These are phyloP conservation scores for Rhodotorula graminis DNA, from an alignment of 768 basidiomycete species.

Conservation along the genomic window DNA sequence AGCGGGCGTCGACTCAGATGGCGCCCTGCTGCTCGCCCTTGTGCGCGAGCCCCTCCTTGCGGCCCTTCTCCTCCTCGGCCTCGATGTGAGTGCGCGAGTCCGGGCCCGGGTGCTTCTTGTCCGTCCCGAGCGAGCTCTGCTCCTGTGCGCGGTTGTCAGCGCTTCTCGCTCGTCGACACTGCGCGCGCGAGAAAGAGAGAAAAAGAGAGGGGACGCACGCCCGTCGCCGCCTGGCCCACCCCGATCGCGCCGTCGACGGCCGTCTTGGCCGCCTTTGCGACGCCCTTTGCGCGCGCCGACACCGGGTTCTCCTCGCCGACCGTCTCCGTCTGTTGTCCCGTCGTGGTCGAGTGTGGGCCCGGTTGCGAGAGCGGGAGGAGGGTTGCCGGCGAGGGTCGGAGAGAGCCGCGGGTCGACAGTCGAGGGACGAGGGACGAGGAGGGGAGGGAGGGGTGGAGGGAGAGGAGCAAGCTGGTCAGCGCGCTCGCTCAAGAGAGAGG, in stretches of 20 bases:
- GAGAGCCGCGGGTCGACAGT: not conserved
- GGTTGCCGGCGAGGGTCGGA: not conserved
- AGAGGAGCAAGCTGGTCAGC: not conserved
- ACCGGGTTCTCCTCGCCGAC: slow-evolving; percentile 9
- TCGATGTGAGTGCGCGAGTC: not conserved
- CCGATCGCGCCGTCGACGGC: slow-evolving; percentile 3
- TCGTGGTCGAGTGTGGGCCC: not conserved
- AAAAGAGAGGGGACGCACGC: slow-evolving; percentile 9
- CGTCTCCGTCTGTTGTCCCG: slow-evolving; percentile 20
- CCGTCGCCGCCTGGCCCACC: not conserved
- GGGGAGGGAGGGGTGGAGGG: not conserved
- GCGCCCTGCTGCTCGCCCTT: slow-evolving; percentile 1
- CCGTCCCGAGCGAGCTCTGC: not conserved
- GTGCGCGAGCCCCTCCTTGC: not conserved
- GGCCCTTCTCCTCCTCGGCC: not conserved
- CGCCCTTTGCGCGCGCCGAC: slow-evolving; percentile 7
- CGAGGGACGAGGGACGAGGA: too few relatives aligned
- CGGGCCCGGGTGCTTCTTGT: not conserved
- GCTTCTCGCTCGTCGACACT: too few relatives aligned
- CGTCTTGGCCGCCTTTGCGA: slow-evolving; percentile 8
- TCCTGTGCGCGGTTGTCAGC: not conserved
- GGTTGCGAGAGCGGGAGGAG: not conserved
- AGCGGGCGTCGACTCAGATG: too few relatives aligned
- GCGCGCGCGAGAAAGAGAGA: not conserved
- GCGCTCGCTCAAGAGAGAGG: not conserved